Evolutionary conservation across 1,284 basidiomycete species (phyloP), one percentile per base, ranked within the genome.

Genomic region (Mycosarcoma mackinlayi): DNA sequence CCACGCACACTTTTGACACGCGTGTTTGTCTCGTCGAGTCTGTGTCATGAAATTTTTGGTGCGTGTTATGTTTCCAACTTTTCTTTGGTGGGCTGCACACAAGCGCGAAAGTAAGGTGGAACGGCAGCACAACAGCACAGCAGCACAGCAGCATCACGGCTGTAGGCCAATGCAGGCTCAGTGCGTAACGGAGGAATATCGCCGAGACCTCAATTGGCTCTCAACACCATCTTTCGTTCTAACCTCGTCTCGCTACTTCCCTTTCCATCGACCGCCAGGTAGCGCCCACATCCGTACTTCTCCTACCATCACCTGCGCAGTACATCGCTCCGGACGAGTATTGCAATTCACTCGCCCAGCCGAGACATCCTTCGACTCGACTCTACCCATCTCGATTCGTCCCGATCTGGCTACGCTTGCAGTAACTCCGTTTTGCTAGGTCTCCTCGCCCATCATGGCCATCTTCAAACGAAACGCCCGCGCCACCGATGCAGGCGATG

Each of bases 391-490:
- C 33, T n/a, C 8, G 33, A 35, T 16, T 16, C 16, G 16, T 11
- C 9, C 33, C 9, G n/a, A 11, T 44, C n/a, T 19, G 16, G 7
- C 16, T 6, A 16, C n/a, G 27, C 16, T 8, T 41, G 11, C n/a
- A n/a, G n/a, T n/a, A n/a, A n/a, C n/a, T n/a, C n/a, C n/a, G n/a
- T n/a, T n/a, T n/a, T n/a, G n/a, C n/a, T n/a, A n/a, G n/a, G n/a
- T n/a, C n/a, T 14, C 35, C 27, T 18, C 31, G 16, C 25, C 27
- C 55, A 44, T 18, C 3, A 76, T 77, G 74, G 63, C 74, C 38
- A 71, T 74, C 60, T 71, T 68, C 41, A 62, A 57, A 37, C 61
- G 66, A 23, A 75, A 68, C 41, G 30, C 52, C 13, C 61, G 69
- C 23, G 65, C 71, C 18, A 62, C 69, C n/a, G 62, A 73, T 31